Conservation (phyloP, 169 alveolate species). For the Cytauxzoon felis region DNA sequence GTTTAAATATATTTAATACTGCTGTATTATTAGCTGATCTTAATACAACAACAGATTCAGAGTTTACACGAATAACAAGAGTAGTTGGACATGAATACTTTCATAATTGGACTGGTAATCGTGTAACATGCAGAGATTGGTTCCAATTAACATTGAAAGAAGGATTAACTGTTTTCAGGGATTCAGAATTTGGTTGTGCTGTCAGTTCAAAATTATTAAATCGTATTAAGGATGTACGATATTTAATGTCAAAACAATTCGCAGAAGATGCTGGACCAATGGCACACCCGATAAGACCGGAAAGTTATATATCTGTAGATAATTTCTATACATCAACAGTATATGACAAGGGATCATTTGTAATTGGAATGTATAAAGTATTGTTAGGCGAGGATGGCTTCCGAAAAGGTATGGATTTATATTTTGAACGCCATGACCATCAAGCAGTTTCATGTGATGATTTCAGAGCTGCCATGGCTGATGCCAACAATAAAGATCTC, state of each 20-base stretch:
- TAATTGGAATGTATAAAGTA: conserved; percentile 90
- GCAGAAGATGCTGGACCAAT: conserved; percentile 88
- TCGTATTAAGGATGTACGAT: conserved; percentile 81
- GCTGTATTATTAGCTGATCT: conserved; percentile 83
- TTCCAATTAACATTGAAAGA: conserved; percentile 90
- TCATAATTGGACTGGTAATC: conserved; percentile 92
- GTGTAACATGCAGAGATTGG: conserved; percentile 92
- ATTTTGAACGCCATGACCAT: conserved; percentile 86
- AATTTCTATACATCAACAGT: conserved; percentile 91
- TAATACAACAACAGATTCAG: conserved; percentile 82
- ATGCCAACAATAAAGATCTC: conserved; percentile 76
- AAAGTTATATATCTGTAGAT: conserved; percentile 85
- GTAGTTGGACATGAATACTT: conserved; percentile 91
- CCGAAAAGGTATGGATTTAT: conserved; percentile 87
- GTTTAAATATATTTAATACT: conserved; percentile 87
- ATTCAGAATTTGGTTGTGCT: conserved; percentile 79
- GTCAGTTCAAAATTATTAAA: conserved; percentile 75
- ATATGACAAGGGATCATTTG: conserved; percentile 91
- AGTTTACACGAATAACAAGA: conserved; percentile 79
- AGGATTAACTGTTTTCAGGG: conserved; percentile 91
- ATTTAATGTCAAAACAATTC: conserved; percentile 79
- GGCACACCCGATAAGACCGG: conserved; percentile 92
- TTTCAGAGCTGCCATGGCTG: conserved; percentile 88
- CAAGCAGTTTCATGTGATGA: conserved; percentile 92
- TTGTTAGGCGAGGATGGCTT: conserved; percentile 87